Evolutionary conservation across 1,139 yeast genomes (phyloP).

Genomic region (Wickerhamomyces sp.): DNA sequence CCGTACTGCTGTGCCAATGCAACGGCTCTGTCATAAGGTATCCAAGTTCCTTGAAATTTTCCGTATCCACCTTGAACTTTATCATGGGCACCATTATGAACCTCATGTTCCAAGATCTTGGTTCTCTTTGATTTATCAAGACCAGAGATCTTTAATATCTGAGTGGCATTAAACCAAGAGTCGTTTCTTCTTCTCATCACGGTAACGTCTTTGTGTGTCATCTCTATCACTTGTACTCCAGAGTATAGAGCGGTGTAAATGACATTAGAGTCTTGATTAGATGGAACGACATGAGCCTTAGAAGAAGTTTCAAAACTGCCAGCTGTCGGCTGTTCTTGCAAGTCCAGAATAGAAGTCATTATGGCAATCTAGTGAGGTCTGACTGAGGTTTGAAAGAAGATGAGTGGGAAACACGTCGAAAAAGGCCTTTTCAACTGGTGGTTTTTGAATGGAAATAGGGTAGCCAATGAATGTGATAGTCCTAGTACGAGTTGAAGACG

Average conservation of each 20-base stretch:
- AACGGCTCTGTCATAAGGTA: constrained; percentile 63
- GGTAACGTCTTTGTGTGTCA: constrained; percentile 64
- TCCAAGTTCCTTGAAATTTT: constrained; percentile 93
- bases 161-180: constrained; percentile 89
- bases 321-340: constrained; percentile 3
- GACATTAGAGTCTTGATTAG: constrained; percentile 17
- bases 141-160: constrained; percentile 80
- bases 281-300: too few species aligned
- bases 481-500: too few species aligned
- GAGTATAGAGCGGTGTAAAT: constrained; percentile 61
- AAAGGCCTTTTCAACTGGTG: too few species aligned
- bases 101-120: constrained; percentile 79
- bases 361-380: too few species aligned
- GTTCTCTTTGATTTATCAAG: constrained; percentile 84
- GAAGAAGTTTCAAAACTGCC: constrained; percentile 4
- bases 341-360: too few species aligned
- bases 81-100: constrained; percentile 81
- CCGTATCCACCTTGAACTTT: constrained; percentile 97
- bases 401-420: too few species aligned
- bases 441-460: too few species aligned
- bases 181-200: constrained; percentile 80
- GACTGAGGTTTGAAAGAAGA: too few species aligned
- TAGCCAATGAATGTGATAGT: too few species aligned
- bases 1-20: constrained; percentile 57
- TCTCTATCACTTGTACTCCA: constrained; percentile 64